Conservation (phyloP, 495 filamentous ascomycete genomes). For the Copromyces sp. region DNA sequence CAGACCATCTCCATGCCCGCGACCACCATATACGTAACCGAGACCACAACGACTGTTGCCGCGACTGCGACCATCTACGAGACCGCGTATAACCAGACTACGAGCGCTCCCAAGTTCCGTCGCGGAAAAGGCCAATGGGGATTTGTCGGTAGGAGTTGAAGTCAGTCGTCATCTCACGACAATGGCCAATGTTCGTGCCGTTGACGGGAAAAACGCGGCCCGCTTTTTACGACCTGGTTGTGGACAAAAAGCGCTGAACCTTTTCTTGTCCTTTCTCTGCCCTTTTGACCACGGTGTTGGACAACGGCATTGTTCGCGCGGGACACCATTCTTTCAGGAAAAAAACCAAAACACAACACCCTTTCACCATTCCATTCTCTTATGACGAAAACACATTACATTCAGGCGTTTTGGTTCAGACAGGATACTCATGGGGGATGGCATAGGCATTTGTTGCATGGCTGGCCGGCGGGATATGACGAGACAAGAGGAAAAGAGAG, state of each 20-base stretch:
- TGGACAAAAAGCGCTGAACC: neutral
- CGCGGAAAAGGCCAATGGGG: neutral
- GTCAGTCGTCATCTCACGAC: neutral
- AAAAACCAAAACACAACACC: neutral
- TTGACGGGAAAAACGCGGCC: neutral
- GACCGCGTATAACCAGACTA: neutral
- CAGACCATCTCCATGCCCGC: slow-evolving; percentile 16
- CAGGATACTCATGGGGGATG: neutral
- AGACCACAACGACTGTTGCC: neutral
- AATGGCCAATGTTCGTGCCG: neutral
- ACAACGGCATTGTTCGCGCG: neutral
- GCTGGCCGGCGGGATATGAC: neutral
- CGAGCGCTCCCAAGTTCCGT: neutral
- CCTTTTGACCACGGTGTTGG: neutral
- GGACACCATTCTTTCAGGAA: neutral
- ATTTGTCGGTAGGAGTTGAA: neutral
- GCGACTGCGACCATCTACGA: neutral
- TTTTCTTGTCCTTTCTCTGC: neutral
- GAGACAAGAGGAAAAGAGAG: neutral
- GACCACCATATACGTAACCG: slow-evolving; percentile 11
- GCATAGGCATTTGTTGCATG: neutral
- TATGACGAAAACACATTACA: neutral
- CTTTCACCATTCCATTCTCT: neutral
- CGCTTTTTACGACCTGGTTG: neutral
- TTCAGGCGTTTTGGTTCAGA: neutral